Base-by-base conservation (phyloP, 306 rosid species). In the Arachis hypogaea region DNA sequence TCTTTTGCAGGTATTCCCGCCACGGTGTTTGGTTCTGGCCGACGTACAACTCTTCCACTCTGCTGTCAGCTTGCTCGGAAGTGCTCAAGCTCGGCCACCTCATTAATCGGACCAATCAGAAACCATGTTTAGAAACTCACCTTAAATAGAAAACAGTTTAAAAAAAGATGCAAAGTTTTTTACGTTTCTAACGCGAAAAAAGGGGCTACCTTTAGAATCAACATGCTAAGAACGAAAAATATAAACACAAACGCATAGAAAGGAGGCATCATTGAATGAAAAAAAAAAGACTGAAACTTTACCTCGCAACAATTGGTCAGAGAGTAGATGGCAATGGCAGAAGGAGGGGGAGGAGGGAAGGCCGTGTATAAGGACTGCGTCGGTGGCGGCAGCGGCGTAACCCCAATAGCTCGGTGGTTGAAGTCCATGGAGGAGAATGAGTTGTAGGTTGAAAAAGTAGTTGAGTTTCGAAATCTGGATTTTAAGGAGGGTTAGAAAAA, bases 341-440 rank as follows among this genome's bases (percentile, higher is more conserved):
- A n/a, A 10, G 57, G 9, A 75, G 68, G 49, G 47, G 81, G 5
- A 7, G 6, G 58, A 2, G 22, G 58, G 22, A 18, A 18, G 0
- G 57, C 6, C 59, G 33, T 59, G 10, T 5, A 4, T 7, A 63
- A 9, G 6, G 66, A 40, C 9, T 77, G 82, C 10, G 38, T 7
- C 2, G 76, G 83, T n/a, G n/a, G n/a, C n/a, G n/a, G n/a, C n/a
- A n/a, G n/a, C n/a, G 71, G 85, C 36, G 56, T 63, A 7, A 50
- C 55, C 14, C 84, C 85, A 1, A 46, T 52, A 1, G 82, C 79
- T 4, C 85, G 77, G 18, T 80, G 85, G 68, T 75, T 84, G 77
- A 84, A 87, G 12, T 87, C 88, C 91, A 87, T 87, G 3, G 50
- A 0, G n/a, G 30, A 8, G 11, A 11, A 43, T 43, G 46, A 43